phyloP scores from a whole-genome alignment of 345 rosid genomes.

The Clausena lansium region DNA sequence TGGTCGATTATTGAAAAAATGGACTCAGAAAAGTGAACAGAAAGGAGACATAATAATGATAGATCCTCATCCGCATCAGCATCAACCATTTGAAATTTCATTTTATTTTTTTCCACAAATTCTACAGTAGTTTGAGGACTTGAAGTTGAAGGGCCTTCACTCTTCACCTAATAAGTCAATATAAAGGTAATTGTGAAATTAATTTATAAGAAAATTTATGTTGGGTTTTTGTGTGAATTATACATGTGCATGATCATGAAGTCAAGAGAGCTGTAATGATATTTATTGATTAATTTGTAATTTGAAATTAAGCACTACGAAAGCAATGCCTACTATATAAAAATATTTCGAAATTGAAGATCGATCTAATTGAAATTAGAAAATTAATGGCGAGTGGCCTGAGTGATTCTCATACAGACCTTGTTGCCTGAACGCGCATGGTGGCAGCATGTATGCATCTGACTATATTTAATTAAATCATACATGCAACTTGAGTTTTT shows the following conservation, averaged over 20 bases:
- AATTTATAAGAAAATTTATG: too few species aligned
- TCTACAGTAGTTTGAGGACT: background rate
- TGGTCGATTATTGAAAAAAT: background rate
- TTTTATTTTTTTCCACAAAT: background rate
- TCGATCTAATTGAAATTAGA: background rate
- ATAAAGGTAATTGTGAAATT: too few species aligned
- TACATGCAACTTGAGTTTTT: background rate
- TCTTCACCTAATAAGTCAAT: background rate
- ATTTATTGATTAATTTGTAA: too few species aligned
- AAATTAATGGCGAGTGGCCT: background rate
- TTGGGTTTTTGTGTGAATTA: too few species aligned
- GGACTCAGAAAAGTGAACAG: background rate
- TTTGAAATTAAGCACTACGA: too few species aligned
- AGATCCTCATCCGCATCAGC: background rate
- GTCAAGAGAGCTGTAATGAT: too few species aligned
- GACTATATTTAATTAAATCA: background rate
- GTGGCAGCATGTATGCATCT: background rate
- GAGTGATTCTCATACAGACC: background rate
- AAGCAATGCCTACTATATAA: too few species aligned
- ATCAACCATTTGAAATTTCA: background rate
- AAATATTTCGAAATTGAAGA: too few species aligned
- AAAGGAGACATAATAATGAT: background rate
- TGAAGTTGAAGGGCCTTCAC: background rate
- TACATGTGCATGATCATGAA: too few species aligned
- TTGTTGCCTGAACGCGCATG: slow-evolving; percentile 3